These are phyloP conservation scores for Pseudogymnoascus sp. DNA, from an alignment of 2,329 filamentous ascomycete genomes.

Conservation along the genomic window DNA sequence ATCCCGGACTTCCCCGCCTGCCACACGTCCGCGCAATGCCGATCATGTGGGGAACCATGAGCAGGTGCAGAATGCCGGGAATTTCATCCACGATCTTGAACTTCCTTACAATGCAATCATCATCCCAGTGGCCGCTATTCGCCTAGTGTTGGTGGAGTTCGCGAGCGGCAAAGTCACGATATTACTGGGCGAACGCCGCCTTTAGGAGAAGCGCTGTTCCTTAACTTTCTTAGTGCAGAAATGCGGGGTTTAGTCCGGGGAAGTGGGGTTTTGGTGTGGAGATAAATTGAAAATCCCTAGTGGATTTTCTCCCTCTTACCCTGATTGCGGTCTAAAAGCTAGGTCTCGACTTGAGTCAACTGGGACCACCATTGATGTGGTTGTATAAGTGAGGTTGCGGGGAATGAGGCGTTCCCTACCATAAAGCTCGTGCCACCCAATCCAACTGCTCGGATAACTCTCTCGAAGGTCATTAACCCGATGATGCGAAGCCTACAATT, in stretches of 20 bases:
- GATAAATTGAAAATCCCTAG: not conserved
- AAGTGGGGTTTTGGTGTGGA: not conserved
- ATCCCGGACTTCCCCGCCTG: not conserved
- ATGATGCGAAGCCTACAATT: not conserved
- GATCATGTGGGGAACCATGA: not conserved
- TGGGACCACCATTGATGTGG: not conserved
- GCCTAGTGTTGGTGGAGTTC: not conserved
- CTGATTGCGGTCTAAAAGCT: not conserved
- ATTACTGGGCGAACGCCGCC: not conserved
- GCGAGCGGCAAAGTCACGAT: not conserved
- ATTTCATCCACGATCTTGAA: not conserved
- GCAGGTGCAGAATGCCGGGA: not conserved
- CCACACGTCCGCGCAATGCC: not conserved
- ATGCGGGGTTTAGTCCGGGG: not conserved
- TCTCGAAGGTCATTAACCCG: not conserved
- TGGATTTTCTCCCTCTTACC: not conserved
- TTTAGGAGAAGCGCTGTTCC: not conserved
- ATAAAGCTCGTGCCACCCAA: not conserved
- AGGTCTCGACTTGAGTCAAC: not conserved
- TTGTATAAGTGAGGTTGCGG: not conserved
- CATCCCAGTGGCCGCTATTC: not conserved
- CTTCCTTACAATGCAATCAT: not conserved
- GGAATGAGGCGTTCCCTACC: not conserved
- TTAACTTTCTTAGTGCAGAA: not conserved
- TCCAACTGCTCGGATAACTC: not conserved